Base-by-base conservation (phyloP, 2,329 filamentous ascomycete genomes). In the Botrytis paeoniae region DNA sequence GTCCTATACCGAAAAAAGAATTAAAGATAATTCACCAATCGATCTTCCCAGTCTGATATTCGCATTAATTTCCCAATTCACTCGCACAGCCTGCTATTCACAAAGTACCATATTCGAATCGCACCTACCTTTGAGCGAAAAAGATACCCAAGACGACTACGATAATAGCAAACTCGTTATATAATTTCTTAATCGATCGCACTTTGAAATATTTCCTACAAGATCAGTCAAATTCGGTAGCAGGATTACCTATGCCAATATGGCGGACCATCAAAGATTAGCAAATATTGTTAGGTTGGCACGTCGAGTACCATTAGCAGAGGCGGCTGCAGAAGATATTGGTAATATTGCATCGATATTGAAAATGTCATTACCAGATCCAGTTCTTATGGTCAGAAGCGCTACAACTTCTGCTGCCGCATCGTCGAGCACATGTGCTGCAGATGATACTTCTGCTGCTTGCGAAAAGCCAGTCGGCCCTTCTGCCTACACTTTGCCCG, bases 381-480 rank as follows among this genome's bases (percentile, higher is more conserved):
- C 74, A 25, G 73, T 78, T 35, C 62, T 80, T 25, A 76, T 78
- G 66, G 73, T 66, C 37, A 77, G 75, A 72, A 75, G 70, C 63
- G 69, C 74, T 48, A 74, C 75, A 25, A 75, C 78, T 14, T 75
- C 79, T 37, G 65, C 75, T 7, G 73, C 76, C 9, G 73, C 75
- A 25, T 74, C 77, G 1, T 77, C 68, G 76, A 82, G 75, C n/a
- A 78, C 76, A 37, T 83, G 81, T 74, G 78, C 77, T 22, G 79
- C 82, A 37, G 83, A 85, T 73, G 51, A 75, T 39, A 72, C 10
- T n/a, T 64, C 72, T 22, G 65, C 71, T 29, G 82, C 84, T 5
- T 92, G 90, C 79, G 88, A 92, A 77, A 92, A 90, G 80, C 86
- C 89, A 0, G 83, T 85, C 48, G 86, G 85, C 73, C 82, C 83